Evolutionary conservation across 2,329 filamentous ascomycete genomes (phyloP), one percentile per base, ranked within the genome.

Genomic region (Fusarium staphyleae): DNA sequence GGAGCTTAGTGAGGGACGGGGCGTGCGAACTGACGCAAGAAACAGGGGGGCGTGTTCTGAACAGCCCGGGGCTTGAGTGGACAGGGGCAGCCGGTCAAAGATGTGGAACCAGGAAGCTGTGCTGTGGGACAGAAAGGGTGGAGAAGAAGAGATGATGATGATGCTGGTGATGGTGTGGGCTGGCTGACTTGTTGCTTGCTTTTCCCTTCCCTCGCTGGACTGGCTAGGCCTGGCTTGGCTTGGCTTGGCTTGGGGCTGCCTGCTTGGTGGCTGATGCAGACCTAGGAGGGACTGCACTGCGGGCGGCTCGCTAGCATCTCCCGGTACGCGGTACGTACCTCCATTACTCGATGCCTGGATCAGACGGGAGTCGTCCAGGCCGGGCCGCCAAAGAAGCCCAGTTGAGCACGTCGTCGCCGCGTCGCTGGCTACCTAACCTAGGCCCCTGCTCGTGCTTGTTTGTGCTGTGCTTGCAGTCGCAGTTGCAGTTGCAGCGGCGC

Each of bases 81-180:
- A 40, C 36, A 34, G 43, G 42, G 35, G 26, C 34, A 32, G 45
- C 50, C 53, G 43, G 55, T 33, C 35, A 47, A 47, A 51, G 44
- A 18, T 37, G 44, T 42, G 57, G 39, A 45, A 39, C 57, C 43
- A 28, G 39, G 54, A 43, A 61, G 57, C 57, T 58, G 57, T 52
- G 44, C 15, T 48, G 58, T 62, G 57, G 58, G 37, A 57, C 44
- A 55, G 22, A 42, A 39, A 61, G 30, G 48, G 47, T 50, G 42
- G 58, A 40, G 32, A 44, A 36, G 33, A 30, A 41, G 46, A 55
- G 45, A 61, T 62, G 58, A 62, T 58, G 57, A 61, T 61, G 55
- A 48, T 52, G 52, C 28, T 24, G 41, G 29, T 43, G 41, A 43
- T 22, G 32, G 33, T 35, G 53, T 57, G 46, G 48, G 45, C 53